Percentiles rank a stretch among this genome's conserved stretches.
phyloP scores from a whole-genome alignment of 805 yeast species.

The Kazachstania martiniae region DNA sequence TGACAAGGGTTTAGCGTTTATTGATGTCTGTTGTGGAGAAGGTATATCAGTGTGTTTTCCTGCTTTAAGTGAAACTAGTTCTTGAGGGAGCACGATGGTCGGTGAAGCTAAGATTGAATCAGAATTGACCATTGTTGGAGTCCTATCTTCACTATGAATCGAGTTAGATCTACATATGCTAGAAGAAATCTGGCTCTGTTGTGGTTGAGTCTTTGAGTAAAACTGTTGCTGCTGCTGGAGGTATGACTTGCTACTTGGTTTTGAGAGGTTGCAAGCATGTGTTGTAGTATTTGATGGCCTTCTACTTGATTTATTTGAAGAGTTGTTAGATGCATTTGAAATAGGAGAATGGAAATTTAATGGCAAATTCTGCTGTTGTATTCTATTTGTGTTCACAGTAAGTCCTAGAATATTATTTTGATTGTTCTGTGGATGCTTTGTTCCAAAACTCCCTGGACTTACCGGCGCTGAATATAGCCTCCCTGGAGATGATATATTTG shows the following conservation, averaged over 20 bases:
- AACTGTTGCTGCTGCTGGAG: conserved; percentile 4
- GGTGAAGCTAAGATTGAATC: conserved; percentile 7
- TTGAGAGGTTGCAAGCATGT: too few relatives aligned
- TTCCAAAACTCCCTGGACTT: too few relatives aligned
- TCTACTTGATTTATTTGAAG: conserved; percentile 5
- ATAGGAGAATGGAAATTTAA: neutral
- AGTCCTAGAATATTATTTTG: too few relatives aligned
- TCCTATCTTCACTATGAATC: neutral
- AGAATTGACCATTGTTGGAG: neutral
- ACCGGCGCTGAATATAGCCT: too few relatives aligned
- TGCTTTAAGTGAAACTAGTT: conserved; percentile 17
- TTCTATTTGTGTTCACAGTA: too few relatives aligned
- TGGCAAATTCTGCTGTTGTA: neutral
- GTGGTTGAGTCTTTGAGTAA: neutral
- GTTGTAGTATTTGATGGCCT: too few relatives aligned
- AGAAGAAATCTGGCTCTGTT: conserved; percentile 1
- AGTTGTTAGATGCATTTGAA: conserved; percentile 35
- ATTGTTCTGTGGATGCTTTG: too few relatives aligned
- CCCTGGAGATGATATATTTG: too few relatives aligned
- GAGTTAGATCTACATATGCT: neutral
- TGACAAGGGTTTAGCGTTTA: neutral
- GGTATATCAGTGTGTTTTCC: conserved; percentile 12
- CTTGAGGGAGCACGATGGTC: conserved; percentile 18
- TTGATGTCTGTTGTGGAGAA: conserved; percentile 3
- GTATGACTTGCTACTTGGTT: conserved; percentile 18